Percentiles rank a stretch among this genome's conserved stretches.
These are phyloP conservation scores for Globisporangium iwayamae DNA, from an alignment of 352 stramenopile genomes.

Conservation along the genomic window DNA sequence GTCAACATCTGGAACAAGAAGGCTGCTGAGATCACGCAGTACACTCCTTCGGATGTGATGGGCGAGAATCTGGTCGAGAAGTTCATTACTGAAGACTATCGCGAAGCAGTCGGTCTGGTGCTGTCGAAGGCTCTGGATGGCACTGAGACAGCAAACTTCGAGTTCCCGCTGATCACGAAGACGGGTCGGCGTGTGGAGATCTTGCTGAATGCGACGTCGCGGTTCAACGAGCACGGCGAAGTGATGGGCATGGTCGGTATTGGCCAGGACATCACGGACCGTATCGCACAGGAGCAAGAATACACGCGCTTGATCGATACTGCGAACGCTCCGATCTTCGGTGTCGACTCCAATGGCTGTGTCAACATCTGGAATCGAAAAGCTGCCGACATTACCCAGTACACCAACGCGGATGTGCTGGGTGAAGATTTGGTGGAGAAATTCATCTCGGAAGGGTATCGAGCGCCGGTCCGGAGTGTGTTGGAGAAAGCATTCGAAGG, in stretches of 20 bases:
- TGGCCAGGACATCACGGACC: constrained; percentile 78
- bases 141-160: constrained; percentile 84
- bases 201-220: constrained; percentile 68
- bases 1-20: constrained; percentile 92
- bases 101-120: constrained; percentile 18
- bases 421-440: too few relatives aligned
- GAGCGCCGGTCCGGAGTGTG: too few relatives aligned
- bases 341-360: constrained; percentile 74
- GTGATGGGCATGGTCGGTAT: constrained; percentile 87
- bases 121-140: constrained; percentile 69
- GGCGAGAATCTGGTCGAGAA: constrained; percentile 80
- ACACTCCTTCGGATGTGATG: constrained; percentile 84
- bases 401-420: too few relatives aligned
- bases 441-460: too few relatives aligned
- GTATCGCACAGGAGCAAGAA: constrained; percentile 69
- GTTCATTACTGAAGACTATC: constrained; percentile 57
- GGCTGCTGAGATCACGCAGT: constrained; percentile 79
- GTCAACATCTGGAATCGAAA: constrained; percentile 89
- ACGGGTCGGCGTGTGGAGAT: constrained; percentile 61
- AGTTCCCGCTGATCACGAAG: constrained; percentile 81
- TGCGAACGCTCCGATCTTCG: constrained; percentile 82
- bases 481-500: too few relatives aligned
- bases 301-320: constrained; percentile 71
- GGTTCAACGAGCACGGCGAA: constrained; percentile 51
- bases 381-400: too few relatives aligned